phyloP scores from a whole-genome alignment of 176 grass and related monocot genomes.

The bread wheat (Triticum aestivum) region DNA sequence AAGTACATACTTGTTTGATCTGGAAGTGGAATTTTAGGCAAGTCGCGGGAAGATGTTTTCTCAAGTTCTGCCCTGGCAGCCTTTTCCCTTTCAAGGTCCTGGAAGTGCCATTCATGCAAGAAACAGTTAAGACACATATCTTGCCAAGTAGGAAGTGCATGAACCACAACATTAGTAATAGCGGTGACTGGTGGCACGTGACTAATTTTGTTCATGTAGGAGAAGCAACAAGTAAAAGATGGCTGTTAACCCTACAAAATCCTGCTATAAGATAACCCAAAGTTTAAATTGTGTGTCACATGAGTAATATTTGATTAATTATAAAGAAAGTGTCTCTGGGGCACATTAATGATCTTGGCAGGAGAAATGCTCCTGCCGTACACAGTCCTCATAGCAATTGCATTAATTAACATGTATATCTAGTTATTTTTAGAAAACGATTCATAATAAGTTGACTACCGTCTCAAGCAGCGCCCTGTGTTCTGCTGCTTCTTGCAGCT shows the following conservation, averaged over 20 bases:
- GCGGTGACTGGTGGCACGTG: neutral
- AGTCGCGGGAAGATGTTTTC: constrained; percentile 59
- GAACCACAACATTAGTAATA: neutral
- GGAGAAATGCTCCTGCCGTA: neutral
- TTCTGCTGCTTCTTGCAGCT: constrained; percentile 71
- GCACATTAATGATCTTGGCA: neutral
- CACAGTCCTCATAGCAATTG: constrained; percentile 15
- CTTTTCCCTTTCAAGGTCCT: constrained; percentile 96
- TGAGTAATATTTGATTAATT: neutral
- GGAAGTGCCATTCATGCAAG: constrained; percentile 24
- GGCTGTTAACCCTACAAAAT: neutral
- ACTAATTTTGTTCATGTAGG: constrained; percentile 5
- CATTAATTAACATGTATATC: neutral
- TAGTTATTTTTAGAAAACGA: neutral
- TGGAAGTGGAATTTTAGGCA: constrained; percentile 59
- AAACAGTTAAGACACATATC: constrained; percentile 19
- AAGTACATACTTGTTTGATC: constrained; percentile 63
- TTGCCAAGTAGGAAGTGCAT: neutral
- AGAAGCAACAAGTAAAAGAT: neutral
- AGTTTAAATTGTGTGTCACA: constrained; percentile 20
- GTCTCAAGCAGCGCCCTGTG: constrained; percentile 88
- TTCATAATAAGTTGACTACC: constrained; percentile 40
- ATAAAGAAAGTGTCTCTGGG: neutral
- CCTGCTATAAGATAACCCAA: neutral
- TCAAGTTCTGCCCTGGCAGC: constrained; percentile 75